Evolutionary conservation across 805 yeast species (phyloP).

Genomic region (Suhomyces sp.): DNA sequence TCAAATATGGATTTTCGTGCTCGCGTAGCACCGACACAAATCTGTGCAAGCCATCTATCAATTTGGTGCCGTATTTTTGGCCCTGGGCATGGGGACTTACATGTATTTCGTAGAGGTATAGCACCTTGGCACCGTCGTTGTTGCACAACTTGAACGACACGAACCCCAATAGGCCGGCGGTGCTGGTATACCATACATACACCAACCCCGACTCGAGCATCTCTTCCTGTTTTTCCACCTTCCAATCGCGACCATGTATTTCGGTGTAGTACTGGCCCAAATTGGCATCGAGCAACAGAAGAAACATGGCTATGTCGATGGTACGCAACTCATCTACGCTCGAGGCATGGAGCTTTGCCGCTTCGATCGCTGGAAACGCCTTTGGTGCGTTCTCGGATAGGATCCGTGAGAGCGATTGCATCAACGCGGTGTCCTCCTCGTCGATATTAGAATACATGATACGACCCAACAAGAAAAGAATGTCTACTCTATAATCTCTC

Average conservation of each 20-base stretch:
- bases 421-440: constrained; percentile 6
- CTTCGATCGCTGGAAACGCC: neutral
- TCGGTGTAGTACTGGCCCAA: constrained; percentile 24
- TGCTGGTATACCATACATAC: constrained; percentile 31
- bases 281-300: constrained; percentile 25
- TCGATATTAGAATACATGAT: neutral
- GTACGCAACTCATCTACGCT: neutral
- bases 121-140: constrained; percentile 35
- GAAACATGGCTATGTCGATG: constrained; percentile 8
- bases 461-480: neutral
- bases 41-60: constrained; percentile 37
- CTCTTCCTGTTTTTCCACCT: constrained; percentile 39
- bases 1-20: neutral
- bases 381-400: neutral
- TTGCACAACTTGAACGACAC: constrained; percentile 44
- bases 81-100: constrained; percentile 34
- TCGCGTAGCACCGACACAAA: constrained; percentile 16
- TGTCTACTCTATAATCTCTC: neutral
- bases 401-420: neutral
- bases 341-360: neutral
- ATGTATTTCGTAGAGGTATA: constrained; percentile 61
- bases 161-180: constrained; percentile 34
- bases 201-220: constrained; percentile 48
- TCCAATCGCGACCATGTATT: constrained; percentile 41
- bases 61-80: constrained; percentile 32